These are phyloP conservation scores for Barnettozyma sucrosica DNA, from an alignment of 805 yeast species.

Conservation along the genomic window DNA sequence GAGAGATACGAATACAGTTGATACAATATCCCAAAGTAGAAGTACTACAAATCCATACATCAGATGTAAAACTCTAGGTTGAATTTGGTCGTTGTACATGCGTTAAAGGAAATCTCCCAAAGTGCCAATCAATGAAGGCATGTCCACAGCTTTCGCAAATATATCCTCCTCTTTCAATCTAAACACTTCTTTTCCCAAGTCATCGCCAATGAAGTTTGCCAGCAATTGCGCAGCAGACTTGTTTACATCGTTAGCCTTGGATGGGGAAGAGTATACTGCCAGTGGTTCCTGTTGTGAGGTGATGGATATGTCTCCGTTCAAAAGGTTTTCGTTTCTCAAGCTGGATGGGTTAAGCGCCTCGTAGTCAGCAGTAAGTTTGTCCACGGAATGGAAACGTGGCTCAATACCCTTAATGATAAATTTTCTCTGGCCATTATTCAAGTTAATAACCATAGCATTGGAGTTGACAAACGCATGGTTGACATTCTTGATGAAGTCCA, in stretches of 20 bases:
- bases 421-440: constrained; percentile 60
- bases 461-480: constrained; percentile 83
- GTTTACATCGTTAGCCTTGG: constrained; percentile 35
- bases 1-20: constrained; percentile 1
- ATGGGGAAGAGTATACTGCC: constrained; percentile 25
- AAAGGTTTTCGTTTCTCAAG: neutral
- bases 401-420: constrained; percentile 93
- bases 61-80: no score
- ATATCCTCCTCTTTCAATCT: constrained; percentile 28
- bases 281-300: constrained; percentile 15
- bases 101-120: neutral
- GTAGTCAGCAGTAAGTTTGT: constrained; percentile 38
- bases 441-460: constrained; percentile 84
- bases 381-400: constrained; percentile 64
- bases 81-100: no score
- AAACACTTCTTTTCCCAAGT: constrained; percentile 30
- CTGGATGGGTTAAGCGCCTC: constrained; percentile 30
- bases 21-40: neutral
- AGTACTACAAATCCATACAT: no score
- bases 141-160: constrained; percentile 28
- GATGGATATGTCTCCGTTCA: constrained; percentile 1
- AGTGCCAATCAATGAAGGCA: constrained; percentile 27
- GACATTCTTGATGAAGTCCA: constrained; percentile 93
- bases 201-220: constrained; percentile 29
- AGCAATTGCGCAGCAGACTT: constrained; percentile 33